A percentile compares a stretch with the other conserved stretches of the same genome.
phyloP scores from a whole-genome alignment of 2,329 filamentous ascomycete genomes.

The Calycina herbarum region DNA sequence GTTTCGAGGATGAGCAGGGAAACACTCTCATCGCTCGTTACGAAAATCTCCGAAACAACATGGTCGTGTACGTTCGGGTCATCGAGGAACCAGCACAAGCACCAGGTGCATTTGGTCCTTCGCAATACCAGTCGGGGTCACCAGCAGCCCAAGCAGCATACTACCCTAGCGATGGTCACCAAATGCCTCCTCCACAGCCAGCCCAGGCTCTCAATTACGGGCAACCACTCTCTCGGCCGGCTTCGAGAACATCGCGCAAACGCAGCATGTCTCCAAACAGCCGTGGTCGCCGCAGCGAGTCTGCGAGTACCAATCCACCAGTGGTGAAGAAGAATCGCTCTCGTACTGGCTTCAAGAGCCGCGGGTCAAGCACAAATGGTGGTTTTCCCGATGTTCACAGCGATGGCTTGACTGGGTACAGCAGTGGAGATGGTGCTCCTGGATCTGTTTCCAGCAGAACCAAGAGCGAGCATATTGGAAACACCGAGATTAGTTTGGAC shows the following conservation, averaged over 20 bases:
- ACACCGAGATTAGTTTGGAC: constrained; percentile 95
- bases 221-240: constrained; percentile 65
- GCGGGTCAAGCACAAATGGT: constrained; percentile 53
- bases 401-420: constrained; percentile 74
- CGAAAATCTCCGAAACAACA: constrained; percentile 91
- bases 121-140: constrained; percentile 52
- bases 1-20: constrained; percentile 88
- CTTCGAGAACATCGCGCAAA: constrained; percentile 69
- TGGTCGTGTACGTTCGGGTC: constrained; percentile 90
- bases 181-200: constrained; percentile 60
- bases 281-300: constrained; percentile 74
- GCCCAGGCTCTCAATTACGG: constrained; percentile 53
- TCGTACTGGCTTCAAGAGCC: constrained; percentile 66
- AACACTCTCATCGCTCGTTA: constrained; percentile 93
- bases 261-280: constrained; percentile 76
- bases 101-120: constrained; percentile 51
- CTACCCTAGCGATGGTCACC: constrained; percentile 61
- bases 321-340: constrained; percentile 65
- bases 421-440: constrained; percentile 81
- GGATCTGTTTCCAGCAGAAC: constrained; percentile 75
- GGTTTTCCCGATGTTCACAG: constrained; percentile 58
- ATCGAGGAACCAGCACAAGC: constrained; percentile 59
- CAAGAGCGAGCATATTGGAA: constrained; percentile 82
- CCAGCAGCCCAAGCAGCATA: constrained; percentile 54
- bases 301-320: constrained; percentile 56